Conservation (phyloP, 2,329 filamentous ascomycete genomes). For the Graphilbum sp. region DNA sequence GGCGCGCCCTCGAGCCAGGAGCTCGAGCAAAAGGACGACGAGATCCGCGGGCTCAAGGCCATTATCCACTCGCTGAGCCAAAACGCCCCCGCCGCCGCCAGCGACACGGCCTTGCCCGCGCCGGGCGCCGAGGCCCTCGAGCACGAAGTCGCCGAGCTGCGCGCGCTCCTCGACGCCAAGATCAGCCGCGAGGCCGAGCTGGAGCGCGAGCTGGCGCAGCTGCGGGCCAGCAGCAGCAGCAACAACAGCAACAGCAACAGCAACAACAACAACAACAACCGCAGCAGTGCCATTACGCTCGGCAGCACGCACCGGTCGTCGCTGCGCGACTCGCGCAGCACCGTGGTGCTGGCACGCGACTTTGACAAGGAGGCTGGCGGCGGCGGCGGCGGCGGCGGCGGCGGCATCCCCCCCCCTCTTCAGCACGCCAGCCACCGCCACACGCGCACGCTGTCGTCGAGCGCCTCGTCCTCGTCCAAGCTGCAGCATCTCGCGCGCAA, state of each 20-base stretch:
- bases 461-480: conserved; percentile 23
- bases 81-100: conserved; percentile 37
- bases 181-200: conserved; percentile 64
- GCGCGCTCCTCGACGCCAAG: conserved; percentile 57
- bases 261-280: conserved; percentile 20
- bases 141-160: conserved; percentile 64
- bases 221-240: conserved; percentile 28
- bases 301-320: conserved; percentile 34
- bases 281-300: conserved; percentile 32
- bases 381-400: not conserved
- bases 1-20: conserved; percentile 37
- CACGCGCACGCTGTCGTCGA: not conserved
- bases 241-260: conserved; percentile 13
- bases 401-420: not conserved
- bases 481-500: conserved; percentile 25
- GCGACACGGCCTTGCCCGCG: too few species aligned
- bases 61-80: conserved; percentile 93
- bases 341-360: conserved; percentile 37
- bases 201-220: conserved; percentile 59
- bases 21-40: conserved; percentile 86
- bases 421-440: not conserved
- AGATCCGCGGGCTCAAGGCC: conserved; percentile 90
- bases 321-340: conserved; percentile 49
- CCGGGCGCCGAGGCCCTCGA: conserved; percentile 73
- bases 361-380: not conserved